phyloP scores from a whole-genome alignment of 768 basidiomycete genomes.

The Phaeotremella fagi region DNA sequence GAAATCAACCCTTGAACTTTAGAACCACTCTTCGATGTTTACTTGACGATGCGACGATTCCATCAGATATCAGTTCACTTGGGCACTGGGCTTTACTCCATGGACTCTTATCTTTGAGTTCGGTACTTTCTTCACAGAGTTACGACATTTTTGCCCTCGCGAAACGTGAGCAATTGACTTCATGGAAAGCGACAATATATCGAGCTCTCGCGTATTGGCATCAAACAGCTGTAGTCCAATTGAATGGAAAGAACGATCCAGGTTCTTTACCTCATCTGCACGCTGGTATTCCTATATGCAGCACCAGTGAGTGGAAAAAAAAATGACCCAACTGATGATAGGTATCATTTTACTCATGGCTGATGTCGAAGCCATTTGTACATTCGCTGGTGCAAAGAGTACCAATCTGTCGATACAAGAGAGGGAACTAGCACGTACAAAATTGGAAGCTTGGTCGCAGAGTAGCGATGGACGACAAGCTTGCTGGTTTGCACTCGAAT shows the following conservation, averaged over 20 bases:
- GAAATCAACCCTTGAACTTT: neutral
- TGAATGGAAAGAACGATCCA: neutral
- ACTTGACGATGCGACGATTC: neutral
- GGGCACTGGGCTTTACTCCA: conserved; percentile 3
- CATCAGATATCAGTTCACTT: neutral
- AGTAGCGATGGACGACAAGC: neutral
- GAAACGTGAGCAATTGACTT: neutral
- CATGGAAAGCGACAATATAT: neutral
- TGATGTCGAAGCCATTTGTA: conserved; percentile 5
- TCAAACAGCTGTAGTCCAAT: neutral
- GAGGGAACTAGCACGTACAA: neutral
- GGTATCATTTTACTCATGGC: conserved; percentile 5
- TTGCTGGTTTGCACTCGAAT: conserved; percentile 5
- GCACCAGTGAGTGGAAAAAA: neutral
- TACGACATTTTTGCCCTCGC: neutral
- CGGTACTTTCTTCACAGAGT: neutral
- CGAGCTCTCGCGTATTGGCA: conserved; percentile 5
- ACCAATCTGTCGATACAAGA: neutral
- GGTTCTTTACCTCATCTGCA: neutral
- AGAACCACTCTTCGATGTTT: conserved; percentile 1
- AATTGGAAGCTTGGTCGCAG: conserved; percentile 1
- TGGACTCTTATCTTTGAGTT: conserved; percentile 6
- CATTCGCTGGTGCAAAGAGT: conserved; percentile 1
- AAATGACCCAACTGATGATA: neutral
- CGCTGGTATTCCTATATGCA: conserved; percentile 1